These are phyloP conservation scores for Cardamine resedifolia DNA, from an alignment of 345 rosid species.

Conservation along the genomic window DNA sequence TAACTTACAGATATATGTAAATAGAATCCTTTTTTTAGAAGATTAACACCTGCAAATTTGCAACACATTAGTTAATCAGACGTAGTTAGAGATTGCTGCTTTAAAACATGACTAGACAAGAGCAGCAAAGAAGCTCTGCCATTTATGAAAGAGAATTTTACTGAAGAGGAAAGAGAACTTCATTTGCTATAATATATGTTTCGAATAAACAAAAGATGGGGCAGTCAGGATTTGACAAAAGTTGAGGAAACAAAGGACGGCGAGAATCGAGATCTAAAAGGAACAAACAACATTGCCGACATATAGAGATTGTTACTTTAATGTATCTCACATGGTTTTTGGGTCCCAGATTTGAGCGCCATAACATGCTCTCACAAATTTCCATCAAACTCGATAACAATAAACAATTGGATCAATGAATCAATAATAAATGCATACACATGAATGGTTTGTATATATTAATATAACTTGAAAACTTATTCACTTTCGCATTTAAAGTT, in stretches of 20 bases:
- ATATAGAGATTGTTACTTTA: slow-evolving; percentile 29
- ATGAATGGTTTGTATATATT: slow-evolving; percentile 25
- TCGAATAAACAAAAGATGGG: slow-evolving; percentile 33
- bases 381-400: background rate
- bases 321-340: slow-evolving; percentile 33
- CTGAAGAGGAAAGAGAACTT: background rate
- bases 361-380: slow-evolving; percentile 30
- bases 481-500: slow-evolving; percentile 32
- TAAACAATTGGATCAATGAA: background rate
- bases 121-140: slow-evolving; percentile 18
- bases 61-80: background rate
- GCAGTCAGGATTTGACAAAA: slow-evolving; percentile 22
- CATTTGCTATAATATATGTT: background rate
- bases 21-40: background rate
- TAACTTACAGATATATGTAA: background rate
- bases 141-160: background rate
- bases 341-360: slow-evolving; percentile 35
- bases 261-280: slow-evolving; percentile 25
- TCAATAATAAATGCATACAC: slow-evolving; percentile 32
- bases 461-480: slow-evolving; percentile 7
- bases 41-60: slow-evolving; percentile 22
- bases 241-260: slow-evolving; percentile 26
- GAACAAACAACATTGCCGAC: slow-evolving; percentile 33
- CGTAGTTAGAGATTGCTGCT: no score
- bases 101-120: background rate